Evolutionary conservation across 192 early-diverging fungal species (phyloP), one percentile per base, ranked within the genome.

Genomic region (Kappamyces sp.): DNA sequence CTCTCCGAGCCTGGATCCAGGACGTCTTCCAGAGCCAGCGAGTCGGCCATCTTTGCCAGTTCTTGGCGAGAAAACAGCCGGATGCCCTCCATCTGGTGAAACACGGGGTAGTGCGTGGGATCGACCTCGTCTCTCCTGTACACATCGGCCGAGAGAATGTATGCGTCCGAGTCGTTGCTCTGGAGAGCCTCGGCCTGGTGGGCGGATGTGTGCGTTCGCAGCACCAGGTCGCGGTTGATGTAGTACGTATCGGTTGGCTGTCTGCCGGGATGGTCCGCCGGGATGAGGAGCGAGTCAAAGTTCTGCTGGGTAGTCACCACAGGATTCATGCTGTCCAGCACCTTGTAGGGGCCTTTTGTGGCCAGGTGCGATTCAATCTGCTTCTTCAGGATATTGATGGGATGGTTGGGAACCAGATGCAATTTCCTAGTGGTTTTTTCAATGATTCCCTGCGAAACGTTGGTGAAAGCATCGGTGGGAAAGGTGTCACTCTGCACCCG

Each of bases 51-150:
- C 6, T 53, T 0, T 42, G 54, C 52, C 23, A 75, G 40, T 4
- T 59, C 49, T 12, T 63, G 44, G 33, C 74, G 62, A 15, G 79
- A 69, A 67, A 89, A 89, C 33, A 82, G 68, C 41, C 87, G 84
- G 36, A 93, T 85, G 4, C 92, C 96, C 62, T 98, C 96, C 86
- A 98, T 95, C 68, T 98, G 96, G 63, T 98, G 96, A 68, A 98
- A 98, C 3, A 91, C 91, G 0, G 96, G 96, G 68, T 97, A 98
- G 64, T 98, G 96, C 55, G 81, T 87, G 3, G 85, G 77, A 63
- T 98, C 93, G 60, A 98, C 93, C 65, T 98, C 96, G 64, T 98
- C 96, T 34, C 93, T 82, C 8, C 96, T 71, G 72, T 97, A 98
- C 5, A 97, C 93, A 73, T 98, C 96, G 3, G 91, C 96, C n/a